Base-by-base conservation (phyloP, 108 stramenopile species). In the Discostella pseudostelligera region DNA sequence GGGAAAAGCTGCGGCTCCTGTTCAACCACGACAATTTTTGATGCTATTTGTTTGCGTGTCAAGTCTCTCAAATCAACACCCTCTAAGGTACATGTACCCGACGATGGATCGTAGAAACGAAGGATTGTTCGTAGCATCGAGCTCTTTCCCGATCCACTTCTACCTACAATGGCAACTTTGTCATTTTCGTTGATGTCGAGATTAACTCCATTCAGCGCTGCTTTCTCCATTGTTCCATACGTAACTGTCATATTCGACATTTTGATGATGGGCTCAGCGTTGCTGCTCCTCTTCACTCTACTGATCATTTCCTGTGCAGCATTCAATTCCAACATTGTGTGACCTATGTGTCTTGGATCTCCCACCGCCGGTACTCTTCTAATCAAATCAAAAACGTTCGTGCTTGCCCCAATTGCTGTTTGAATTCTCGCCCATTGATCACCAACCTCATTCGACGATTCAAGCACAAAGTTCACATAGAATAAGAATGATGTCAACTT, bases 1-100 rank as follows among this genome's bases (percentile, higher is more conserved):
- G 93, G 90, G 56, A 96, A 96, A 17, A 98, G 76, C 29, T 87
- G 75, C 6, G 97, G 95, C 65, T 98, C 96, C 65, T 98, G 97
- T 63, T 82, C 83, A 0, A 96, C 94, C 22, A 94, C 75, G n/a
- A 87, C 82, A 61, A 96, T 68, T 24, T 79, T 69, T 19, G 67
- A 74, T 40, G 83, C 81, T 39, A 91, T 86, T 61, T 96, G 79
- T 59, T 80, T 79, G 2, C 85, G 74, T 8, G 92, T 81, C 65
- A 97, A 59, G 5, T 87, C 76, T 40, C 65, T 78, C 62, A 99
- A 67, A 69, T 92, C 74, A 39, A 80, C 58, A 16, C 95, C 97
- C 58, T 95, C 87, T 6, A 98, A 22, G 11, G 56, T 57, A 25
- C 96, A 83, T 16, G 56, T 63, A 16, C 99, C 97, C 7, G 47